Percentiles rank a stretch among this genome's conserved stretches.
Evolutionary conservation across 495 filamentous ascomycete species (phyloP).

Genomic region (Glonium stellatum): DNA sequence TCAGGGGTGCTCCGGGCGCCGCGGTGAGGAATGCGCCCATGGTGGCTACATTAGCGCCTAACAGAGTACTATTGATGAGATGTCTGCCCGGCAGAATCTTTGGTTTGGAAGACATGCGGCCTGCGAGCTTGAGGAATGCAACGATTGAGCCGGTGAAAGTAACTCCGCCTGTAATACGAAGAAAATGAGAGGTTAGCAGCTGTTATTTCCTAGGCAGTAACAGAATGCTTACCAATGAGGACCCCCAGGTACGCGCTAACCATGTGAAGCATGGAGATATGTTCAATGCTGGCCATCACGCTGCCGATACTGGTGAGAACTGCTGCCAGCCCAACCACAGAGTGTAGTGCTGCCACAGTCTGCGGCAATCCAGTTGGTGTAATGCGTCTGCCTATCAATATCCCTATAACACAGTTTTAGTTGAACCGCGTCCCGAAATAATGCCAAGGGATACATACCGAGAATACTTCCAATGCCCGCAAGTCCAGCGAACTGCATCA

Average conservation of each 20-base stretch:
- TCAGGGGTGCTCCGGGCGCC: constrained; percentile 63
- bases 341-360: constrained; percentile 73
- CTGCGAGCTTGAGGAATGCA: constrained; percentile 72
- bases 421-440: background rate
- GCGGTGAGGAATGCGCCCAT: constrained; percentile 73
- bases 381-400: constrained; percentile 69
- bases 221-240: constrained; percentile 48
- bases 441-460: constrained; percentile 27
- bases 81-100: constrained; percentile 63
- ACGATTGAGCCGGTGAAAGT: constrained; percentile 81
- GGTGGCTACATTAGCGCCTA: constrained; percentile 65
- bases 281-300: constrained; percentile 58
- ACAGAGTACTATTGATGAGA: constrained; percentile 59
- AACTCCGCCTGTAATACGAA: constrained; percentile 43
- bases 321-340: constrained; percentile 73
- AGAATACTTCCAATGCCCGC: constrained; percentile 58
- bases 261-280: constrained; percentile 66
- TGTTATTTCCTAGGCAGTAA: background rate
- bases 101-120: constrained; percentile 67
- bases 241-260: constrained; percentile 75
- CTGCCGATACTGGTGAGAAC: constrained; percentile 77
- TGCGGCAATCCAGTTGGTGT: constrained; percentile 75
- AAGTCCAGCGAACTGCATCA: constrained; percentile 66
- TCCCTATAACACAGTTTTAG: constrained; percentile 3
- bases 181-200: background rate